phyloP scores from a whole-genome alignment of 208 protist species.

The Leptomonas pyrrhocoris region DNA sequence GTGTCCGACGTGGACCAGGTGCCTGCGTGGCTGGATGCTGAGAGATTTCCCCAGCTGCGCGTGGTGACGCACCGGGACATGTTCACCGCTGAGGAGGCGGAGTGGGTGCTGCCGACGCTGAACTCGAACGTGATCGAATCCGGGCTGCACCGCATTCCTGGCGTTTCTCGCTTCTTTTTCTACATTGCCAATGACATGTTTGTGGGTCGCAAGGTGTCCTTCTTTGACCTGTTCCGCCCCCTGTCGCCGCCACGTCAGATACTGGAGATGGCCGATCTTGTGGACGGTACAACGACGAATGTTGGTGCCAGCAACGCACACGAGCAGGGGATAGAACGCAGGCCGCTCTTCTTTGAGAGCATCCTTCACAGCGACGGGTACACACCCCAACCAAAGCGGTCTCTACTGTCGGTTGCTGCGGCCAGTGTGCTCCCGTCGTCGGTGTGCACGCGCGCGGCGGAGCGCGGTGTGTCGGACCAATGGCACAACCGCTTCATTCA shows the following conservation, averaged over 20 bases:
- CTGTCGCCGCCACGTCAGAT: slow-evolving; percentile 27
- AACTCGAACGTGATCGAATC: slow-evolving; percentile 52
- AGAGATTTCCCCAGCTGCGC: slow-evolving; percentile 34
- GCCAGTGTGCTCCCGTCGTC: not conserved
- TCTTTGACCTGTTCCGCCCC: slow-evolving; percentile 56
- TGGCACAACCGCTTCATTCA: not conserved
- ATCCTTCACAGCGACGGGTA: slow-evolving; percentile 29
- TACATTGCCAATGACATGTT: slow-evolving; percentile 68
- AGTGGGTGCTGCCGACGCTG: slow-evolving; percentile 37
- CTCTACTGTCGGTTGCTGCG: not conserved
- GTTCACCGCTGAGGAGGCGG: slow-evolving; percentile 37
- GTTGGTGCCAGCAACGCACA: not conserved
- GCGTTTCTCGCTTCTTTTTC: slow-evolving; percentile 47
- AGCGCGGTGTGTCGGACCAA: not conserved
- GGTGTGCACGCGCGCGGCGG: not conserved
- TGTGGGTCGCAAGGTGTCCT: slow-evolving; percentile 34
- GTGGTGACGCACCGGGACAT: slow-evolving; percentile 46
- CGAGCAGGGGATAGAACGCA: not conserved
- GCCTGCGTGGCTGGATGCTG: slow-evolving; percentile 42
- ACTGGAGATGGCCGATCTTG: slow-evolving; percentile 4
- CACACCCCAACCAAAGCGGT: not conserved
- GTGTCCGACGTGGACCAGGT: slow-evolving; percentile 44
- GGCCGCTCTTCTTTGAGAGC: slow-evolving; percentile 18
- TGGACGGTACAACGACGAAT: too few species aligned
- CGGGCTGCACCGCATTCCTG: slow-evolving; percentile 44